A percentile compares a stretch with the other conserved stretches of the same genome.
Evolutionary conservation across 768 basidiomycete genomes (phyloP).

Genomic region (Tubosaeta brunneosetosa): DNA sequence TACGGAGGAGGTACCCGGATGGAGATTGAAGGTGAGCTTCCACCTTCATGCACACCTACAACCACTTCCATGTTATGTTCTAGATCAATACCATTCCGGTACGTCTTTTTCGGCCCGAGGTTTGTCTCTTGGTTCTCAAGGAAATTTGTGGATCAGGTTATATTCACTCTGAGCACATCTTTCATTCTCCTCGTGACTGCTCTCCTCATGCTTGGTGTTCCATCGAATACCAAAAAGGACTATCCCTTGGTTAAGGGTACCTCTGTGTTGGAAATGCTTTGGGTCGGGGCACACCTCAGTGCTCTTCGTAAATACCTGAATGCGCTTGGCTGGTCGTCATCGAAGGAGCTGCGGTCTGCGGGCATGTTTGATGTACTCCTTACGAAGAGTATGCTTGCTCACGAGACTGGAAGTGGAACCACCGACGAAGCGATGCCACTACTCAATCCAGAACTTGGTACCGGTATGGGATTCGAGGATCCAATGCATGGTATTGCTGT

Average conservation of each 20-base stretch:
- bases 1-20: neutral
- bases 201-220: neutral
- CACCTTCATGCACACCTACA: too few species aligned
- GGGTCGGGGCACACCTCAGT: too few species aligned
- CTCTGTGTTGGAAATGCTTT: neutral
- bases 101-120: neutral
- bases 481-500: neutral
- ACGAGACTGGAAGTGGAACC: neutral
- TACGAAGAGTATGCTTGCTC: neutral
- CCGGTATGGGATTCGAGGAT: neutral
- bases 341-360: neutral
- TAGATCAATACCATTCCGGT: neutral
- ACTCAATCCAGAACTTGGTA: neutral
- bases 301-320: neutral
- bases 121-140: neutral
- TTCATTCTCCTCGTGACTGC: neutral
- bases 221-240: neutral
- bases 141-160: neutral
- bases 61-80: neutral
- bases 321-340: neutral
- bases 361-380: neutral
- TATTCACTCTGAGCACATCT: neutral
- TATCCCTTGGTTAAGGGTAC: neutral
- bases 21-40: neutral
- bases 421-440: neutral